Base-by-base conservation (phyloP, 495 filamentous ascomycete species). In the Penicillium desertorum region DNA sequence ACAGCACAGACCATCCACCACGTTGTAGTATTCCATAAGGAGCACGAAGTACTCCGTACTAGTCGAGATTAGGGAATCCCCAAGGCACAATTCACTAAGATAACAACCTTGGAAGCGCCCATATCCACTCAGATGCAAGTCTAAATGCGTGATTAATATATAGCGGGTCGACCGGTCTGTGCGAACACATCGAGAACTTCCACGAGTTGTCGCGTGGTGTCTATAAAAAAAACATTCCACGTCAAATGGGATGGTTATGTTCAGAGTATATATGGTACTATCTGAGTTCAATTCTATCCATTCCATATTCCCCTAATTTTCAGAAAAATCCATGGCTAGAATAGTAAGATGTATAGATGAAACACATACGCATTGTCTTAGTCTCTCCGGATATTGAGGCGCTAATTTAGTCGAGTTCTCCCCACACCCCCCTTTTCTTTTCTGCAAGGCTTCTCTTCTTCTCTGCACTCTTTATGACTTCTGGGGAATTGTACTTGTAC, bases 361-460 rank as follows among this genome's bases (percentile, higher is more conserved):
- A 48, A 34, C 45, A 30, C 27, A 34, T 29, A 5, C 27, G 42
- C 42, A 22, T 32, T 17, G 27, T 48, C 45, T 48, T 48, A 48
- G 45, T 29, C 45, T 19, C 45, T 48, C 45, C 27, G 45, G 45
- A 48, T 32, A 32, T 48, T 48, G 45, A 30, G n/a, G 45, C 45
- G 45, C 45, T 48, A 48, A 48, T 30, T 32, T 50, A 36, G 47
- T 36, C 45, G 27, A 17, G 8, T 5, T n/a, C 19, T 19, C 47
- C 32, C 47, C 47, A 50, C 47, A 36, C 32, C 47, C 32, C 47
- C 47, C 47, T 37, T 44, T 50, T 50, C 30, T 50, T 50, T 37
- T 34, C 47, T 48, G 4, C 45, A 48, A n/a, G 12, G 12, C 20
- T 50, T 50, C 47, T 50, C 32, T 50, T 50, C 47, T 23, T 36